Conservation (phyloP, 345 rosid genomes). For the Gossypium raimondii region DNA sequence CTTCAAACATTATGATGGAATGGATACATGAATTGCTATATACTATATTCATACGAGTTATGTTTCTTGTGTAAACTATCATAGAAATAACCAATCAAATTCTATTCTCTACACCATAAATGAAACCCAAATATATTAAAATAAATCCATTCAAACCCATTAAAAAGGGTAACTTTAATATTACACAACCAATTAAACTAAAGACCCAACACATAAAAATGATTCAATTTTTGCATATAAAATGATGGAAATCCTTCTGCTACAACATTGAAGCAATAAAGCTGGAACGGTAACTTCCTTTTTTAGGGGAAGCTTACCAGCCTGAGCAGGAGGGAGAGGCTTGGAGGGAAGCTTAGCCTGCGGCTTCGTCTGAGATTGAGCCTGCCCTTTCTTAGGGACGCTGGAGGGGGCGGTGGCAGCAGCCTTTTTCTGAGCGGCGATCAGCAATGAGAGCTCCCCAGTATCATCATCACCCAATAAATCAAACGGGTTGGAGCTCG, state of each 20-base stretch:
- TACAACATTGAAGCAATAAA: not conserved
- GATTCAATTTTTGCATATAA: not conserved
- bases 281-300: not conserved
- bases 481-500: slow-evolving; percentile 76
- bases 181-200: not conserved
- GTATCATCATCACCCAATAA: slow-evolving; percentile 69
- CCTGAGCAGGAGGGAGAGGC: slow-evolving; percentile 71
- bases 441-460: slow-evolving; percentile 60
- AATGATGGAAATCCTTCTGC: not conserved
- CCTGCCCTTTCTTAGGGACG: slow-evolving; percentile 15
- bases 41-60: too few relatives aligned
- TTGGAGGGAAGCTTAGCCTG: slow-evolving; percentile 66
- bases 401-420: slow-evolving; percentile 18
- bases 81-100: not conserved
- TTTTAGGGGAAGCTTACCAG: slow-evolving; percentile 40
- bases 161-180: not conserved
- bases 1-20: not conserved
- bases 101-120: not conserved
- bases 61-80: too few relatives aligned
- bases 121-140: not conserved
- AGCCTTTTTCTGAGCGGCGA: slow-evolving; percentile 47
- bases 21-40: too few relatives aligned
- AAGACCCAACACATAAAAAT: not conserved
- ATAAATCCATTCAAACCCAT: not conserved
- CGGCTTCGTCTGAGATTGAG: slow-evolving; percentile 22